Evolutionary conservation across 2,329 filamentous ascomycete genomes (phyloP).

Genomic region (Paracorniculantispora psalliotae): DNA sequence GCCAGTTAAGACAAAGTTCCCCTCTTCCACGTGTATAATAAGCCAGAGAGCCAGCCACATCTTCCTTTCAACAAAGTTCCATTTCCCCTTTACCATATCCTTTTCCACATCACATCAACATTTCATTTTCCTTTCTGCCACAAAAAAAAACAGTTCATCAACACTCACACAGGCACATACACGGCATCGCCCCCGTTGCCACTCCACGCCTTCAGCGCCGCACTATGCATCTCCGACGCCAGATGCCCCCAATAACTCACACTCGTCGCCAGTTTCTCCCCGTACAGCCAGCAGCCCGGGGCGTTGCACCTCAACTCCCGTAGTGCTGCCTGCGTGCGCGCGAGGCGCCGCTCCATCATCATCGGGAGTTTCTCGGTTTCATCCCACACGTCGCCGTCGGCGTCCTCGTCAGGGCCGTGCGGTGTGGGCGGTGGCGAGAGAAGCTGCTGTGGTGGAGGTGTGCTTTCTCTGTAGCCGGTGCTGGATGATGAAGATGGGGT

Average conservation of each 20-base stretch:
- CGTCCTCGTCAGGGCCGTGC: background rate
- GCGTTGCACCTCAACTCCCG: constrained; percentile 6
- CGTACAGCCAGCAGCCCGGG: background rate
- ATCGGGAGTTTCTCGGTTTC: background rate
- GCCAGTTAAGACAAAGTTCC: too few species aligned
- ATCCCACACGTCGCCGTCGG: background rate
- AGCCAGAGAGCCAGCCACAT: too few species aligned
- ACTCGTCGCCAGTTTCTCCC: background rate
- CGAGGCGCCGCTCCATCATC: background rate
- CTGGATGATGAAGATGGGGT: background rate
- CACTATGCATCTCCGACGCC: background rate
- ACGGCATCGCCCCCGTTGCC: background rate
- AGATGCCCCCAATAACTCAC: background rate
- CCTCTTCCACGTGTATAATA: too few species aligned
- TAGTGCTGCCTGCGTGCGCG: background rate
- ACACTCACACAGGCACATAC: background rate
- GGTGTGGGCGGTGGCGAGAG: background rate
- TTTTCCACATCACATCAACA: too few species aligned
- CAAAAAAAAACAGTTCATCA: background rate
- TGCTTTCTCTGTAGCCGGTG: background rate
- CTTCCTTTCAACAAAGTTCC: too few species aligned
- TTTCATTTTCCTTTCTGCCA: background rate
- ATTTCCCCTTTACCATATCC: too few species aligned
- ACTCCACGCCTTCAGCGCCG: background rate
- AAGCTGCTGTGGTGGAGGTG: background rate